Conservation (phyloP, 2,329 filamentous ascomycete species). For the Colletotrichum euphorbiae region DNA sequence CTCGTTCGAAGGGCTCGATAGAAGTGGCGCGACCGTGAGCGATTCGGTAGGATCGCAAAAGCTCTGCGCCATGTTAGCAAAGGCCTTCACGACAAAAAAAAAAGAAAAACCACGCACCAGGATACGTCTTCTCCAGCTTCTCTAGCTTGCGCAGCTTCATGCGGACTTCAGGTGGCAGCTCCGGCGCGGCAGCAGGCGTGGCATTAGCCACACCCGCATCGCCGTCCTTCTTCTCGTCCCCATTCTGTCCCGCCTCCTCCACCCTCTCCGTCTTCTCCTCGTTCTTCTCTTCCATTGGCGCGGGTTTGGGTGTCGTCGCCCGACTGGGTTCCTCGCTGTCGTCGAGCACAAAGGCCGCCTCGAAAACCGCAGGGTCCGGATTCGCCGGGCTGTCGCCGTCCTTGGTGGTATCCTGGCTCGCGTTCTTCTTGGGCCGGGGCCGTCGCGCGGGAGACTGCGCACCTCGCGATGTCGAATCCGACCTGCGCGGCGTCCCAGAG, state of each 20-base stretch:
- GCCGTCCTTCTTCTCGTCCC: slow-evolving; percentile 42
- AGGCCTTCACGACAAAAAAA: background rate
- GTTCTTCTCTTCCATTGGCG: slow-evolving; percentile 48
- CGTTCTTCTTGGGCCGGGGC: slow-evolving; percentile 54
- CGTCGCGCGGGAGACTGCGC: slow-evolving; percentile 42
- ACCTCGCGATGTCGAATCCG: slow-evolving; percentile 50
- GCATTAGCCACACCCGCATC: slow-evolving; percentile 40
- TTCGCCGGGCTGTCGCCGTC: slow-evolving; percentile 60
- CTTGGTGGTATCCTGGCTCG: slow-evolving; percentile 44
- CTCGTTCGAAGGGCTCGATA: slow-evolving; percentile 93
- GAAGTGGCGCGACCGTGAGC: slow-evolving; percentile 87
- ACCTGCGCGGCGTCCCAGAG: slow-evolving; percentile 41
- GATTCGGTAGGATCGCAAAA: slow-evolving; percentile 90
- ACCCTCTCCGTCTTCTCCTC: slow-evolving; percentile 40
- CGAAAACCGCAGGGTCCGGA: slow-evolving; percentile 89
- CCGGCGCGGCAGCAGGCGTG: slow-evolving; percentile 47
- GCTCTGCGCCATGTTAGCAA: slow-evolving; percentile 63
- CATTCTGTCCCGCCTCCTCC: slow-evolving; percentile 40
- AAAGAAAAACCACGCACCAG: slow-evolving; percentile 65
- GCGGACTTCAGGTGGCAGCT: slow-evolving; percentile 79
- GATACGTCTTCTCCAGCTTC: slow-evolving; percentile 88
- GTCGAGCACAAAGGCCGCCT: slow-evolving; percentile 86
- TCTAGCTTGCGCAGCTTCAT: slow-evolving; percentile 86
- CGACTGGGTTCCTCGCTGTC: slow-evolving; percentile 79
- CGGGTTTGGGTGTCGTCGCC: slow-evolving; percentile 66